Conservation (phyloP, 108 stramenopile genomes). For the Nitzschia putrida region DNA sequence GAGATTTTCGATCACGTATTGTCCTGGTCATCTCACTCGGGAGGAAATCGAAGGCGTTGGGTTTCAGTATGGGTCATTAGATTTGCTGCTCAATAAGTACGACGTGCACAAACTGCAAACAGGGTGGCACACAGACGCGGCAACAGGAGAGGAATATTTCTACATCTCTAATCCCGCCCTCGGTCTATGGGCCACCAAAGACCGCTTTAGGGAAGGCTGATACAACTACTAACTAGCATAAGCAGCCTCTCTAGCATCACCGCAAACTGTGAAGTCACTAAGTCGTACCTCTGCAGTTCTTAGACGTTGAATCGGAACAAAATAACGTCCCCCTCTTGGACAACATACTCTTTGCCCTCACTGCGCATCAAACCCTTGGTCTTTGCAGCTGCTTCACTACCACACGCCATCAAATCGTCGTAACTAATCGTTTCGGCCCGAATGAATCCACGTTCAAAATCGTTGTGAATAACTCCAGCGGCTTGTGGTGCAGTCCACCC, state of each 20-base stretch:
- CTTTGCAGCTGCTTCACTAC: slow-evolving; percentile 91
- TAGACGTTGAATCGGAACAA: slow-evolving; percentile 98
- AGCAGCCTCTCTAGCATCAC: background rate
- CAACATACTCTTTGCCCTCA: slow-evolving; percentile 98
- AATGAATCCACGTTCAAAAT: slow-evolving; percentile 98
- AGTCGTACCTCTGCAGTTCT: background rate
- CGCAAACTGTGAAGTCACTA: background rate
- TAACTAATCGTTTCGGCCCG: slow-evolving; percentile 96
- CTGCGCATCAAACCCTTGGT: slow-evolving; percentile 85
- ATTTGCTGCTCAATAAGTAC: slow-evolving; percentile 66
- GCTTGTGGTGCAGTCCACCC: slow-evolving; percentile 96
- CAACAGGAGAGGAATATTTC: slow-evolving; percentile 80
- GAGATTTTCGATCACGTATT: slow-evolving; percentile 89
- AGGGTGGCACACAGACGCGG: slow-evolving; percentile 79
- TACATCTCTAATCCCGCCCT: slow-evolving; percentile 93
- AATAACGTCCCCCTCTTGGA: slow-evolving; percentile 97
- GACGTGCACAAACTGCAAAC: slow-evolving; percentile 63
- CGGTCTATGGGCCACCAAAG: slow-evolving; percentile 88
- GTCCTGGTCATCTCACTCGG: slow-evolving; percentile 82
- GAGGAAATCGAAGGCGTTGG: slow-evolving; percentile 88
- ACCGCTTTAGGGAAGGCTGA: slow-evolving; percentile 56
- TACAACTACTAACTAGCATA: background rate
- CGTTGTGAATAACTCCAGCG: slow-evolving; percentile 98
- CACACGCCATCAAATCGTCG: slow-evolving; percentile 86
- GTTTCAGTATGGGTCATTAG: slow-evolving; percentile 76